Percentiles rank a stretch among this genome's conserved stretches.
These are phyloP conservation scores for Plantago coronopus DNA, from an alignment of 305 asterid genomes.

Conservation along the genomic window DNA sequence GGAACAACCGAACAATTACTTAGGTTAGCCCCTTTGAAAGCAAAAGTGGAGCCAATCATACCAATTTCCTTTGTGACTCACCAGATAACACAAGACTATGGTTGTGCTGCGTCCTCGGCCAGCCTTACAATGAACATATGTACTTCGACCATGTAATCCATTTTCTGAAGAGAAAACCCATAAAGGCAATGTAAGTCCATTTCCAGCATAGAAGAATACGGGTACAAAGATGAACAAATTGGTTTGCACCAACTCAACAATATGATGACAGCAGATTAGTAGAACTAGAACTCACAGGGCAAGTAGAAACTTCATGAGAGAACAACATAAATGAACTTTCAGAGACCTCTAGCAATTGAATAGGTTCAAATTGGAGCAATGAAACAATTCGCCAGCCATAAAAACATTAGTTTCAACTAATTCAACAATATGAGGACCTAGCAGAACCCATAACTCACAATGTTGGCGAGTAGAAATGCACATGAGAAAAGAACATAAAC, in stretches of 20 bases:
- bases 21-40: slow-evolving; percentile 4
- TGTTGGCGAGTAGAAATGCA: too few relatives aligned
- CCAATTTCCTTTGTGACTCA: slow-evolving; percentile 27
- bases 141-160: slow-evolving; percentile 39
- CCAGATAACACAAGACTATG: slow-evolving; percentile 60
- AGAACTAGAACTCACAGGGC: background rate
- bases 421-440: background rate
- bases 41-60: background rate
- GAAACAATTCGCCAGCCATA: background rate
- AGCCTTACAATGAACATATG: slow-evolving; percentile 75
- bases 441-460: background rate
- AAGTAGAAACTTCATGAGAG: background rate
- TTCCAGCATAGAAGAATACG: background rate
- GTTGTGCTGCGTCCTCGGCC: slow-evolving; percentile 80
- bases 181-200: background rate
- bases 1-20: background rate
- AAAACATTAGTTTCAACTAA: background rate
- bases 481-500: too few relatives aligned
- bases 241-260: background rate
- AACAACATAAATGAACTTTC: too few relatives aligned
- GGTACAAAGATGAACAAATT: slow-evolving; percentile 1
- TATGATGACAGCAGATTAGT: background rate
- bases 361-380: too few relatives aligned
- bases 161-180: slow-evolving; percentile 32
- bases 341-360: too few relatives aligned